Evolutionary conservation across 2,329 filamentous ascomycete genomes (phyloP).

Genomic region (Colletotrichum ledebouriae): DNA sequence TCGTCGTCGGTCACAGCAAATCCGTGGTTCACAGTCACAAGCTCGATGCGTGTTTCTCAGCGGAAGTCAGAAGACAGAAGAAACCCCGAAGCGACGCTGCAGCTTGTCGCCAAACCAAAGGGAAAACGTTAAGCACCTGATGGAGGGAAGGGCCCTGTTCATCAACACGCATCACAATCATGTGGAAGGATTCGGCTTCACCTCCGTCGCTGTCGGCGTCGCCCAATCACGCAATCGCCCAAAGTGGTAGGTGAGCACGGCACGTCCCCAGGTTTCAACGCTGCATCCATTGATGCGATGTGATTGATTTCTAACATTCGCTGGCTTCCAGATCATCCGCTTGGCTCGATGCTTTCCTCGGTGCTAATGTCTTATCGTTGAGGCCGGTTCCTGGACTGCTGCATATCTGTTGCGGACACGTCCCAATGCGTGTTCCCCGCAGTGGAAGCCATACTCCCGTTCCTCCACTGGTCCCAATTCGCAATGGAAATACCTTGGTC

Average conservation of each 20-base stretch:
- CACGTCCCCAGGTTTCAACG: conserved; percentile 6
- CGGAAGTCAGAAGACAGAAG: neutral
- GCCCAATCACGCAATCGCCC: conserved; percentile 33
- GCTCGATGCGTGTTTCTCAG: neutral
- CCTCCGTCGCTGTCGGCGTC: neutral
- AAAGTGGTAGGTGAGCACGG: conserved; percentile 38
- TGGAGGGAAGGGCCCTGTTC: conserved; percentile 4
- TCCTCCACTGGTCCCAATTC: neutral
- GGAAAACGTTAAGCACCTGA: conserved; percentile 1
- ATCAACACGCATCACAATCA: neutral
- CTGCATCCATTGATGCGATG: neutral
- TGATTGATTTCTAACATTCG: conserved; percentile 18
- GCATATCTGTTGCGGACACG: conserved; percentile 16
- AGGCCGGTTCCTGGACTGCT: conserved; percentile 5
- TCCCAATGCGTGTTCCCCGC: conserved; percentile 6
- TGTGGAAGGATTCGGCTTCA: conserved; percentile 3
- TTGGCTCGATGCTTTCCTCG: conserved; percentile 1
- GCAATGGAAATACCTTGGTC: neutral
- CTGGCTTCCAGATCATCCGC: neutral
- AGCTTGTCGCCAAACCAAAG: neutral
- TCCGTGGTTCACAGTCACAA: no score
- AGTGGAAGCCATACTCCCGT: neutral
- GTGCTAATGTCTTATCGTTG: neutral
- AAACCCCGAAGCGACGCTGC: neutral
- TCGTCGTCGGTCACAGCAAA: neutral